phyloP scores from a whole-genome alignment of 371 early-diverging fungal species.

The Circinella minor region DNA sequence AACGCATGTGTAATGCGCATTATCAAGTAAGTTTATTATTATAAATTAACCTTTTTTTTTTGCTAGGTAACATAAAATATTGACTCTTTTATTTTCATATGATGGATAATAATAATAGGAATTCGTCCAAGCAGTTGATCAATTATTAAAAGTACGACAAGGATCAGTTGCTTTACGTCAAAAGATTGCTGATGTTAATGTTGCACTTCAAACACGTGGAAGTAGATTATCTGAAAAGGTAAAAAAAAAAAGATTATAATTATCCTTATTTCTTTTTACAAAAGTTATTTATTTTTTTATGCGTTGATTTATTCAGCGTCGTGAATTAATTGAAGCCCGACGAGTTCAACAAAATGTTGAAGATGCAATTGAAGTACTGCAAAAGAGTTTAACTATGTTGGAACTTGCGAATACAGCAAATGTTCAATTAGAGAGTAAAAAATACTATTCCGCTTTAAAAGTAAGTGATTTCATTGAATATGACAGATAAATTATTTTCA shows the following conservation, averaged over 20 bases:
- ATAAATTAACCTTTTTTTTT: not conserved
- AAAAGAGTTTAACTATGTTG: slow-evolving; percentile 84
- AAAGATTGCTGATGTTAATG: slow-evolving; percentile 85
- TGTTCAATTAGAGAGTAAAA: slow-evolving; percentile 76
- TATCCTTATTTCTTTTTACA: not conserved
- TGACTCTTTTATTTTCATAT: too few relatives aligned
- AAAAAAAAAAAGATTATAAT: not conserved
- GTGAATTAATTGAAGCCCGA: slow-evolving; percentile 85
- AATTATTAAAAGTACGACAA: slow-evolving; percentile 91
- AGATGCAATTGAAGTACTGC: slow-evolving; percentile 81
- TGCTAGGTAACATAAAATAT: too few relatives aligned
- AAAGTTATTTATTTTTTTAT: not conserved
- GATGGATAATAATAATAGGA: slow-evolving; percentile 58
- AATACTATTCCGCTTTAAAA: slow-evolving; percentile 91
- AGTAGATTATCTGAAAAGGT: slow-evolving; percentile 79
- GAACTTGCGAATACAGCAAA: slow-evolving; percentile 89
- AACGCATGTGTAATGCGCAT: slow-evolving; percentile 94
- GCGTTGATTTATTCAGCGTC: slow-evolving; percentile 65
- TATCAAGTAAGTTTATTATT: slow-evolving; percentile 76
- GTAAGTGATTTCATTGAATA: slow-evolving; percentile 35
- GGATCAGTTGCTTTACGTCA: slow-evolving; percentile 84
- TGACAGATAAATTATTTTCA: not conserved
- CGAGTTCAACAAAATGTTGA: slow-evolving; percentile 89
- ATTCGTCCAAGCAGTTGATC: slow-evolving; percentile 95
- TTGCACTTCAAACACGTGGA: slow-evolving; percentile 85